Base-by-base conservation (phyloP, 2,329 filamentous ascomycete genomes). In the Beauveria brongniartii region DNA sequence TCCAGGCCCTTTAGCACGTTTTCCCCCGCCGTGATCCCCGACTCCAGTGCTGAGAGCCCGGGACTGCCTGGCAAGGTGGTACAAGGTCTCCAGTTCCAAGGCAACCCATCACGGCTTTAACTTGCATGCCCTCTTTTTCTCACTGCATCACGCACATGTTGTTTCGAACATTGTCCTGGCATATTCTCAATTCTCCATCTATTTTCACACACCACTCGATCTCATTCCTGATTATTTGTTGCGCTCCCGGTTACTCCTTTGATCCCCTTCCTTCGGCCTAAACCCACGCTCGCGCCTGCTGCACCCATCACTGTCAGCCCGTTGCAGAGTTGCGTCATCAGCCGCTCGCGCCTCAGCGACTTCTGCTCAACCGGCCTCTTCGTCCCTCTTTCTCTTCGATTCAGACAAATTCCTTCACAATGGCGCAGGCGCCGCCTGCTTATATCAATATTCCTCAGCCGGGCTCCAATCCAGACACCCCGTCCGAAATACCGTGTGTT, bases 401-500 rank as follows among this genome's bases (percentile, higher is more conserved):
- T 62, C 30, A 48, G 46, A 55, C 24, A 50, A 18, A 61, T 58
- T 58, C 52, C 46, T 55, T 60, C 62, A 63, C 58, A 61, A 77
- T 77, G 75, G 71, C 75, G 68, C 75, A 76, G 65, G 71, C 69
- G 66, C 72, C 71, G 65, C 88, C 87, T 24, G 92, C 88, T 63
- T 76, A 93, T 64, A 92, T 93, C 79, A 91, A 92, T 72, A 82
- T 96, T 63, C 91, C 91, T 50, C 90, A 90, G 64, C 88, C 90
- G 61, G 85, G 88, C 22, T 92, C 91, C 41, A 89, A 91, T 64
- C 88, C 90, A 59, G 89, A 91, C 65, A 96, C 92, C 24, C 92
- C 92, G 37, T 92, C 89, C 59, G 92, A 97, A 69, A 88, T 90
- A 76, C 92, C 92, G 90, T 96, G 82, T 78, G 89, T 80, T 50